Percentiles rank a stretch among this genome's conserved stretches.
These are phyloP conservation scores for Saccharomycopsis synnaedendra DNA, from an alignment of 805 yeast genomes.

Conservation along the genomic window DNA sequence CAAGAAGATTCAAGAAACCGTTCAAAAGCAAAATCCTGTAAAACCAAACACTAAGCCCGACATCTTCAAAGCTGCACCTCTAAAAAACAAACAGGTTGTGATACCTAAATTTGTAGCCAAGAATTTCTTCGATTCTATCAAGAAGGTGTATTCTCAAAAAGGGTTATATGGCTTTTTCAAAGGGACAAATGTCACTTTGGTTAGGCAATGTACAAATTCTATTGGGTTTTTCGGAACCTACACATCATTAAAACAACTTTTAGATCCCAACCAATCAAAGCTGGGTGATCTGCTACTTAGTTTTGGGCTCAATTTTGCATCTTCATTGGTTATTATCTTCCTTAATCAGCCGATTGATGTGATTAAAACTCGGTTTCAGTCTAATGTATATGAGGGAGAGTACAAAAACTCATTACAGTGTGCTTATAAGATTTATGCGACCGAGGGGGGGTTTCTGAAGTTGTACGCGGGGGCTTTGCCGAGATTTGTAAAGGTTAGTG, in stretches of 20 bases:
- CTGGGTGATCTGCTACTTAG: conserved; percentile 24
- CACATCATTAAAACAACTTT: conserved; percentile 60
- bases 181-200: conserved; percentile 73
- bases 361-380: conserved; percentile 77
- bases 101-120: conserved; percentile 36
- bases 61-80: conserved; percentile 20
- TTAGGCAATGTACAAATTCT: conserved; percentile 70
- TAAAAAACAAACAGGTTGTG: conserved; percentile 16
- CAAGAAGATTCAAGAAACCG: not conserved
- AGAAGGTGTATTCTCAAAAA: conserved; percentile 58
- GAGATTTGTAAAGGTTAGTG: conserved; percentile 56
- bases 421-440: conserved; percentile 35
- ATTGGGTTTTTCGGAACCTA: conserved; percentile 79
- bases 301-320: conserved; percentile 29
- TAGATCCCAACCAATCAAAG: conserved; percentile 39
- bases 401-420: conserved; percentile 55
- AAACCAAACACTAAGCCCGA: conserved; percentile 4
- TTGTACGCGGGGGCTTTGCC: conserved; percentile 56
- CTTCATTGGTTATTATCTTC: conserved; percentile 64
- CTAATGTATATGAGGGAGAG: conserved; percentile 28
- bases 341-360: conserved; percentile 86
- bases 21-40: not conserved
- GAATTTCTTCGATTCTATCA: conserved; percentile 40
- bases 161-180: conserved; percentile 73
- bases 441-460: conserved; percentile 31